A percentile compares a stretch with the other conserved stretches of the same genome.
Evolutionary conservation across 1,284 basidiomycete genomes (phyloP).

Genomic region (Moniliella sp.): DNA sequence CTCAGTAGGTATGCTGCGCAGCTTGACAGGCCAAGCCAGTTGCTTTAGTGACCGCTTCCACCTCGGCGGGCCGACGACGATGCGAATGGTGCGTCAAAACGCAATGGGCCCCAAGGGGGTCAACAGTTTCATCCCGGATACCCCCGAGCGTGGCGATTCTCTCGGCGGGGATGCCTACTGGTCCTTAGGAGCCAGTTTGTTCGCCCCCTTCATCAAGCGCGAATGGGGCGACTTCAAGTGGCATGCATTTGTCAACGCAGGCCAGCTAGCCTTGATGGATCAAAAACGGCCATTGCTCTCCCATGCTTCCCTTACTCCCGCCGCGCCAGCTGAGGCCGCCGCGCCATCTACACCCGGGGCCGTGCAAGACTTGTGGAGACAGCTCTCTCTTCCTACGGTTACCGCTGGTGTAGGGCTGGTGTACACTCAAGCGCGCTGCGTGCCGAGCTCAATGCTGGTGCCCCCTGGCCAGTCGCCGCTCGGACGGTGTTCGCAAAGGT

Average conservation of each 20-base stretch:
- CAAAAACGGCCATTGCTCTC: slow-evolving; percentile 38
- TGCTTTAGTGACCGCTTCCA: slow-evolving; percentile 70
- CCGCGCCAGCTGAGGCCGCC: background rate
- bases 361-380: background rate
- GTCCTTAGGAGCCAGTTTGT: slow-evolving; percentile 56
- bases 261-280: slow-evolving; percentile 51
- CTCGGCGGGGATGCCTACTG: slow-evolving; percentile 78
- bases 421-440: slow-evolving; percentile 61
- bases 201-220: slow-evolving; percentile 56
- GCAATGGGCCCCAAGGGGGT: slow-evolving; percentile 60
- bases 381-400: slow-evolving; percentile 38
- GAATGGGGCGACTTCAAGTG: slow-evolving; percentile 69
- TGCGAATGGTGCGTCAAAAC: slow-evolving; percentile 66
- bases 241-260: slow-evolving; percentile 66
- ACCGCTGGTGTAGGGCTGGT: slow-evolving; percentile 74
- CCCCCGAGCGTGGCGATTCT: slow-evolving; percentile 67
- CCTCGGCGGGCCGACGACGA: slow-evolving; percentile 70
- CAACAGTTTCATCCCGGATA: no score
- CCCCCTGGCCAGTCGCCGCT: slow-evolving; percentile 60
- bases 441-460: slow-evolving; percentile 73
- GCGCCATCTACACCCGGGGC: background rate
- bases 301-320: no score
- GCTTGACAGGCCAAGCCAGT: slow-evolving; percentile 25
- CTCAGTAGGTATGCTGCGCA: slow-evolving; percentile 10
- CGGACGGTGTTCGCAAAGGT: slow-evolving; percentile 57